Base-by-base conservation (phyloP, 306 rosid species). In the Sicyos edulis region DNA sequence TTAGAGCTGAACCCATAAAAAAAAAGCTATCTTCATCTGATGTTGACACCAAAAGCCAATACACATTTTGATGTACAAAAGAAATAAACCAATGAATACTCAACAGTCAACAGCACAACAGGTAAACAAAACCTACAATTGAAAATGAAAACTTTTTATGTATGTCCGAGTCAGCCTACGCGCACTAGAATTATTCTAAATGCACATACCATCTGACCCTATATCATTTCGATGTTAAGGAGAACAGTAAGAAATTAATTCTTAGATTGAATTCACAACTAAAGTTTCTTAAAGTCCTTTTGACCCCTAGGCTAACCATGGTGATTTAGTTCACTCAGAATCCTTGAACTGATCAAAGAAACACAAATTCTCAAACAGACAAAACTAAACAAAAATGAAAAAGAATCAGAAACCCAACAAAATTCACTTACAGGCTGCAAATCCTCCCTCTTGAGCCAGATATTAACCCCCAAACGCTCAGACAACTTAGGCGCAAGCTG, bases 371-470 rank as follows among this genome's bases (percentile, higher is more conserved):
- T n/a, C 32, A 70, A 13, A 17, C 16, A 10, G 15, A 34, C 14
- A 8, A 24, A 67, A 37, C 44, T 42, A 4, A 7, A 69, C 15
- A 24, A n/a, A 71, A 61, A 54, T 7, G 37, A 32, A 26, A 76
- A 64, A 10, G 42, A 4, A 66, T 10, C n/a, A 42, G 0, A 32
- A 26, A 66, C 54, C 67, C 24, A n/a, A 32, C 16, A 2, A 73
- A 61, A 40, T 5, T 51, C 12, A 83, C 96, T 80, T 57, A 93
- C 99, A 0, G 97, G 96, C 77, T 91, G 95, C 73, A 93, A 76
- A 55, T 93, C 99, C 76, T 93, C 99, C 61, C 99, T 83, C 70
- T 93, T 93, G 73, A 93, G 93, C 97, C 95, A 93, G 73, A 93
- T 7, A 8, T 83, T 79, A 55, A 82, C 85, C 7, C 96, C 95